Conservation (phyloP, 2,329 filamentous ascomycete species). For the Ophiobolus disseminans region DNA sequence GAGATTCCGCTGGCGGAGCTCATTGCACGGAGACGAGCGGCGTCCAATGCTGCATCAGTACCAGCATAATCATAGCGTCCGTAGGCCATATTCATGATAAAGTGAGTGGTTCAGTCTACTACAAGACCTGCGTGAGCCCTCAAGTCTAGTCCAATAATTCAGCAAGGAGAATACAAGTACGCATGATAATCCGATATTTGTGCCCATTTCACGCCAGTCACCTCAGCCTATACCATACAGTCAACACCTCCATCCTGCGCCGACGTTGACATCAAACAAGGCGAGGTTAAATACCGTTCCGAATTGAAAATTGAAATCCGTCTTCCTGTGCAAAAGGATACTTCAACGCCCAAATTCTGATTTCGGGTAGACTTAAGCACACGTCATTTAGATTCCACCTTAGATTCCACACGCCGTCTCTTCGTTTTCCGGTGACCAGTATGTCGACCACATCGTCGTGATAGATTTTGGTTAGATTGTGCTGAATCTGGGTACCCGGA, state of each 20-base stretch:
- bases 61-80: background rate
- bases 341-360: too few relatives aligned
- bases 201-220: conserved; percentile 10
- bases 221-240: conserved; percentile 8
- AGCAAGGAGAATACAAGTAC: conserved; percentile 14
- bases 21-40: conserved; percentile 48
- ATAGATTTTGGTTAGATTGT: too few relatives aligned
- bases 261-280: too few relatives aligned
- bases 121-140: conserved; percentile 28
- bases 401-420: background rate
- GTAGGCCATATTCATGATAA: conserved; percentile 1
- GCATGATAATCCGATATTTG: conserved; percentile 13
- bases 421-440: conserved; percentile 1
- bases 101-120: conserved; percentile 16
- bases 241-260: too few relatives aligned
- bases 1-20: conserved; percentile 75
- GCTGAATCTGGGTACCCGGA: too few relatives aligned
- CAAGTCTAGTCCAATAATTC: conserved; percentile 32
- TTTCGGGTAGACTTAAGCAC: too few relatives aligned
- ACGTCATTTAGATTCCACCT: background rate
- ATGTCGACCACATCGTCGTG: too few relatives aligned
- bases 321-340: too few relatives aligned
- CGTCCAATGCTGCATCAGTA: conserved; percentile 14
- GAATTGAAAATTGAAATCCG: too few relatives aligned
- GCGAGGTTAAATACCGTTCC: too few relatives aligned